Evolutionary conservation across 768 basidiomycete genomes (phyloP).

Genomic region (Filobasidium floriforme): DNA sequence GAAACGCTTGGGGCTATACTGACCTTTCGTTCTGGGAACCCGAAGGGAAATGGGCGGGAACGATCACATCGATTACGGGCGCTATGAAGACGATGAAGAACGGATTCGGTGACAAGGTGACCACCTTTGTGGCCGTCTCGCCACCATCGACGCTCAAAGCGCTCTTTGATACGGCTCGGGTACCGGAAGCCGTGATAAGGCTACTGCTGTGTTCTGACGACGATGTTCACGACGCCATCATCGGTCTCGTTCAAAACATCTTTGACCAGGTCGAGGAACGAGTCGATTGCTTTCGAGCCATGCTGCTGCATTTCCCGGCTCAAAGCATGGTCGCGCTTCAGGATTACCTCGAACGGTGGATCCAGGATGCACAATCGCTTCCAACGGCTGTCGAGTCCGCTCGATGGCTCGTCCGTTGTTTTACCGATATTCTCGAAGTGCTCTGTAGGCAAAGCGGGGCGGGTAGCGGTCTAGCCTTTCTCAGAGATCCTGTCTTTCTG

Average conservation of each 20-base stretch:
- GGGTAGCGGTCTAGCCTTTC: conserved; percentile 17
- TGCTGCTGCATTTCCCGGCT: conserved; percentile 62
- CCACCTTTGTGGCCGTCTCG: conserved; percentile 60
- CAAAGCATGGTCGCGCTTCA: conserved; percentile 64
- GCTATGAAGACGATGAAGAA: conserved; percentile 56
- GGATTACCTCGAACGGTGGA: conserved; percentile 62
- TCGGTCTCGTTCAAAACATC: conserved; percentile 71
- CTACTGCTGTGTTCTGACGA: conserved; percentile 78
- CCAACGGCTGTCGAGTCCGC: conserved; percentile 65
- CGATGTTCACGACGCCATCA: conserved; percentile 64
- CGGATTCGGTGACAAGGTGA: conserved; percentile 59
- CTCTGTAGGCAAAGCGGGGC: conserved; percentile 53
- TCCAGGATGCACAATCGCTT: conserved; percentile 54
- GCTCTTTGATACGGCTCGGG: conserved; percentile 54
- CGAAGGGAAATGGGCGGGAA: conserved; percentile 39
- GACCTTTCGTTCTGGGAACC: conserved; percentile 31
- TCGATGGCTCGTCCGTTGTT: conserved; percentile 78
- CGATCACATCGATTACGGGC: conserved; percentile 57
- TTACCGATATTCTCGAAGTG: conserved; percentile 85
- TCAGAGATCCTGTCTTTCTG: conserved; percentile 34
- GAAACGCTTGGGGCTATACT: conserved; percentile 37
- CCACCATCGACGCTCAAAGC: conserved; percentile 51
- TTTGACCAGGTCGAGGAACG: conserved; percentile 79
- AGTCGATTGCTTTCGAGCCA: conserved; percentile 71
- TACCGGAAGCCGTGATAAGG: conserved; percentile 56